Base-by-base conservation (phyloP, 169 alveolate genomes). In the Eimeria sp. region DNA sequence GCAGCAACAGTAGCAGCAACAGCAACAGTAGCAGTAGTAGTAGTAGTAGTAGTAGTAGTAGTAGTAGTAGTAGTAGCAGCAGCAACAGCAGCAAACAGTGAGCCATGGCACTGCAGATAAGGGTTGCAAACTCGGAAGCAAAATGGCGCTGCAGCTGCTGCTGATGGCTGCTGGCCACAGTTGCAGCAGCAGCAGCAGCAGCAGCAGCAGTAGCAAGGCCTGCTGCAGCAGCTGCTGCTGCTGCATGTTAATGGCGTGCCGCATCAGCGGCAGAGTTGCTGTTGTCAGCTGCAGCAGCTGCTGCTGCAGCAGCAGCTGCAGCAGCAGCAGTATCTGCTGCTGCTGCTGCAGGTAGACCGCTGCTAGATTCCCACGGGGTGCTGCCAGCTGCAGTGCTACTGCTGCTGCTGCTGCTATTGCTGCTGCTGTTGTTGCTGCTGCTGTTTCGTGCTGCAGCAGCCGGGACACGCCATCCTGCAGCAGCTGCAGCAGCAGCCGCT, bases 121-220 rank as follows among this genome's bases (percentile, higher is more conserved):
- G 34, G 75, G 7, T 16, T n/a, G n/a, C n/a, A n/a, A n/a, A n/a
- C n/a, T n/a, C n/a, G n/a, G n/a, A n/a, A n/a, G 75, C 75, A 65
- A 65, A 65, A n/a, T n/a, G 75, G 75, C 75, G 75, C 75, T 65
- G 75, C 61, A 13, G 61, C 61, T 54, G 61, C 61, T 54, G 61
- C 61, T 54, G 61, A 6, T 54, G 13, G 61, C 61, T 54, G 61
- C 61, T 9, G 10, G 30, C 78, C 40, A 22, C 7, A 10, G 78
- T 22, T 10, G 40, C 84, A 30, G 84, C 84, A 73, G 84, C 84
- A 30, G 49, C 84, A 73, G 51, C 84, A n/a, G 84, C 47, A n/a
- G 84, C 84, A n/a, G 84, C 84, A n/a, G 84, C 84, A n/a, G 51
- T 49, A n/a, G 84, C 84, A n/a, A 43, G 20, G 18, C 25, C 84